Evolutionary conservation across 257 asterid species (phyloP), one percentile per base, ranked within the genome.

Genomic region (Fraxinus excelsior): DNA sequence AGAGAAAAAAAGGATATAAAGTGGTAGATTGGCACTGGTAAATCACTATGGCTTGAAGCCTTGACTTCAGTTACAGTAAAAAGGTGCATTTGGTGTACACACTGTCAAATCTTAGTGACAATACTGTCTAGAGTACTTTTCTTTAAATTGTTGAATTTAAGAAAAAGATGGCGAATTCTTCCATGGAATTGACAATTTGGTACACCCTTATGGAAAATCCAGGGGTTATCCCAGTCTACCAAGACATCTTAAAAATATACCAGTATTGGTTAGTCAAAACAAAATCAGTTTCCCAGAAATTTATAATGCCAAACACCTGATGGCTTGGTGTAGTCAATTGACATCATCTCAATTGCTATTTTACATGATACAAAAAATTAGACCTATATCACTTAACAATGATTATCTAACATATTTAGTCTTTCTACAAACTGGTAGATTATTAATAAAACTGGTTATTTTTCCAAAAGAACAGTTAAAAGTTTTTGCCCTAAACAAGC

Each of bases 401-500:
- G 18, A 60, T 60, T 26, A 62, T 26, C 18, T 16, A n/a, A n/a
- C 26, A 56, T 11, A 11, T 11, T 62, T 62, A 62, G 18, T 10
- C 68, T 62, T 23, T 25, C 19, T 62, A 58, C 14, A 62, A 62
- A 62, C 6, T 3, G 68, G 68, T 3, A 62, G 18, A 26, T 23
- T 26, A 62, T 23, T 25, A 6, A 21, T 62, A 23, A 62, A 8
- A 62, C 31, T 9, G 32, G 14, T n/a, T 21, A 21, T 62, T 62
- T 62, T 62, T 12, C 34, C 14, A 23, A 25, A n/a, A 32, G 37
- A 68, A 74, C 62, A 51, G 44, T 11, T 3, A 68, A 5, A 5
- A n/a, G 64, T 49, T 14, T 56, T 29, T 53, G 37, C 9, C 73
- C 73, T 3, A 18, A 32, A 74, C n/a, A 35, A 38, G 74, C 73